These are phyloP conservation scores for Ceratobasidium sp. DNA, from an alignment of 1,284 basidiomycete genomes.

Conservation along the genomic window DNA sequence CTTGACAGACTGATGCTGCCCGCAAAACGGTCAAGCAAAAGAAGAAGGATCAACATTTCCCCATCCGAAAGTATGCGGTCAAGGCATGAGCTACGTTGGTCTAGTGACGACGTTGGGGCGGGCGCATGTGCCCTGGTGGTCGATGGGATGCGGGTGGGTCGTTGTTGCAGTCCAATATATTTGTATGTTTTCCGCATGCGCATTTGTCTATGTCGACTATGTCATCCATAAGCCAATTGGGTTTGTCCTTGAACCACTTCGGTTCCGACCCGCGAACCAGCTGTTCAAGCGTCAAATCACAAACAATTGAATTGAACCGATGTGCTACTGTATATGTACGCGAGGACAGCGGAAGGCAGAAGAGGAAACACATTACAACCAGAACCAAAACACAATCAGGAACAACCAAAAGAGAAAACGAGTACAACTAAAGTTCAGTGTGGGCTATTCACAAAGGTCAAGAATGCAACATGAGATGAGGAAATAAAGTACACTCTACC, in stretches of 20 bases:
- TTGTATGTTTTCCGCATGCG: conserved; percentile 40
- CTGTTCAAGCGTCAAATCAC: not conserved
- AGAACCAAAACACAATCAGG: conserved; percentile 2
- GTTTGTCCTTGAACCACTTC: not conserved
- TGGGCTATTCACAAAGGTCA: conserved; percentile 16
- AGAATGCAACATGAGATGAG: conserved; percentile 4
- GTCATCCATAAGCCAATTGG: conserved; percentile 37
- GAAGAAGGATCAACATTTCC: conserved; percentile 96
- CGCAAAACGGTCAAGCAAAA: conserved; percentile 87
- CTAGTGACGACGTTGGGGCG: not conserved
- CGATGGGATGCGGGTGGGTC: conserved; percentile 30
- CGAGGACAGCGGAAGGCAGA: not conserved
- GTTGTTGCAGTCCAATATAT: conserved; percentile 41
- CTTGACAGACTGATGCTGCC: conserved; percentile 73
- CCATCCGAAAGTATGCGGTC: conserved; percentile 81
- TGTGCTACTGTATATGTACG: conserved; percentile 17
- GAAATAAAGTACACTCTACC: conserved; percentile 56
- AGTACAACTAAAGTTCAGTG: conserved; percentile 19
- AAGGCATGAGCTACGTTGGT: conserved; percentile 60
- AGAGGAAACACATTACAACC: conserved; percentile 7
- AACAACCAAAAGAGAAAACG: conserved; percentile 9
- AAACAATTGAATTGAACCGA: conserved; percentile 3
- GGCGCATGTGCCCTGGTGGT: conserved; percentile 7
- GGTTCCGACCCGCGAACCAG: not conserved
- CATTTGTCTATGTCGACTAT: conserved; percentile 42